phyloP scores from a whole-genome alignment of 805 yeast genomes.

The Candida sonorensis region DNA sequence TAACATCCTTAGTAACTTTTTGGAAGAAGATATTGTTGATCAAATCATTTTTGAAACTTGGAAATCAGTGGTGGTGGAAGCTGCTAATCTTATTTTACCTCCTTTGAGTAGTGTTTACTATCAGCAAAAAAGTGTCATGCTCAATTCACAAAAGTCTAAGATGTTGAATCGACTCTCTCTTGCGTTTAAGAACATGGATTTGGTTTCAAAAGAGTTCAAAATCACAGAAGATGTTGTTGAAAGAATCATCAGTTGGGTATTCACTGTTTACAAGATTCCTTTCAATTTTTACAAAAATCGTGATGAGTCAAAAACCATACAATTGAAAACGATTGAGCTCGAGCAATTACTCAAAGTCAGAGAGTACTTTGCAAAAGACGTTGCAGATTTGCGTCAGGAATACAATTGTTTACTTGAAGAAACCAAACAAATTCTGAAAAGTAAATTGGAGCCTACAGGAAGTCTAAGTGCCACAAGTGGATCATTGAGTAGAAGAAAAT shows the following conservation, averaged over 20 bases:
- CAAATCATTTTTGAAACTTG: constrained; percentile 8
- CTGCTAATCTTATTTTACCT: constrained; percentile 10
- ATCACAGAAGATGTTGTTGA: constrained; percentile 8
- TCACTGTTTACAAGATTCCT: constrained; percentile 6
- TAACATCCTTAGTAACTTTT: constrained; percentile 3
- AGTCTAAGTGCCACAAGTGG: no score
- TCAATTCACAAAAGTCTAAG: constrained; percentile 1
- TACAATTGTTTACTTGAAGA: no score
- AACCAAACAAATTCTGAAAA: no score
- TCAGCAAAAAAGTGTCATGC: constrained; percentile 1
- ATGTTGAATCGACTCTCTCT: constrained; percentile 5
- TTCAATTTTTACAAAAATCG: constrained; percentile 2
- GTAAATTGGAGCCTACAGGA: no score
- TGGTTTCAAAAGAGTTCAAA: background rate
- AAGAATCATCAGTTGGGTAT: constrained; percentile 16
- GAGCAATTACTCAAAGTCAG: constrained; percentile 5
- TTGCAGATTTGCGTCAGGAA: no score
- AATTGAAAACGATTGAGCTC: constrained; percentile 6
- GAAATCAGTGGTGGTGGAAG: constrained; percentile 7
- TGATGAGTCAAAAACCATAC: no score
- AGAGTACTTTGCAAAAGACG: no score
- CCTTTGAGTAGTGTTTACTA: constrained; percentile 9
- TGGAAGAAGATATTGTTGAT: constrained; percentile 9
- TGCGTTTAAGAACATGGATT: constrained; percentile 4
- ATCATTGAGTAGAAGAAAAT: constrained; percentile 4